A percentile compares a stretch with the other conserved stretches of the same genome.
These are phyloP conservation scores for Cardamine chenopodiifolia DNA, from an alignment of 345 rosid genomes.

Conservation along the genomic window DNA sequence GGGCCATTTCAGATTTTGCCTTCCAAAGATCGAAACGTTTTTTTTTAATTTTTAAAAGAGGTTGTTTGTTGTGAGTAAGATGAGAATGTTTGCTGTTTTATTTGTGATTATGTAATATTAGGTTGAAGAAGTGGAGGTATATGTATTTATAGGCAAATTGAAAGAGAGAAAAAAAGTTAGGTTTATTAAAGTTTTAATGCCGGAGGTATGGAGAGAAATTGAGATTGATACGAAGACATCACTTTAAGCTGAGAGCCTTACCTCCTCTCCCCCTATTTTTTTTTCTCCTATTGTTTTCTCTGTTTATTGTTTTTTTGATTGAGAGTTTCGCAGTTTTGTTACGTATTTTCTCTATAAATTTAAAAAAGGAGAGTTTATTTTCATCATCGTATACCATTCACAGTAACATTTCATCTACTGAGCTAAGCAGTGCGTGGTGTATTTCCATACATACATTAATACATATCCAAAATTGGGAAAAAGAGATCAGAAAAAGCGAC, in stretches of 20 bases:
- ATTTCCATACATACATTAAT: conserved; percentile 17
- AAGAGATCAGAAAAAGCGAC: conserved; percentile 8
- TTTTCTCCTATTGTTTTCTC: background rate
- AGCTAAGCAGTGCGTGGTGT: conserved; percentile 35
- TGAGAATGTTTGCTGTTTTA: conserved; percentile 7
- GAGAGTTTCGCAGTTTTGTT: background rate
- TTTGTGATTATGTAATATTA: background rate
- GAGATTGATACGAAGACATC: conserved; percentile 42
- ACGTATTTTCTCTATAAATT: background rate
- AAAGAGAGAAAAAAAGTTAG: conserved; percentile 12
- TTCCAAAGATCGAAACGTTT: background rate
- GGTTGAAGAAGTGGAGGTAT: conserved; percentile 12
- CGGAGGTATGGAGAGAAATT: conserved; percentile 40
- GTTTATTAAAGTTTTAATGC: conserved; percentile 37
- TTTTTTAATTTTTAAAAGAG: background rate
- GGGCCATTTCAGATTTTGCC: conserved; percentile 19
- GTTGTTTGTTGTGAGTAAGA: conserved; percentile 13
- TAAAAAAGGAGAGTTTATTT: background rate
- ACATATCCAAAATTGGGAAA: conserved; percentile 2
- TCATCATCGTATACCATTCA: conserved; percentile 23
- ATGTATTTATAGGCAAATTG: conserved; percentile 36
- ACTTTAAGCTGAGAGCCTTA: conserved; percentile 26
- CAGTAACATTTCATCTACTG: conserved; percentile 29
- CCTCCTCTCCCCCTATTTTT: conserved; percentile 6
- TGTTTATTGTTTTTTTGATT: conserved; percentile 5